Conservation (phyloP, 768 basidiomycete species). For the Leucocoprinus leucothites region DNA sequence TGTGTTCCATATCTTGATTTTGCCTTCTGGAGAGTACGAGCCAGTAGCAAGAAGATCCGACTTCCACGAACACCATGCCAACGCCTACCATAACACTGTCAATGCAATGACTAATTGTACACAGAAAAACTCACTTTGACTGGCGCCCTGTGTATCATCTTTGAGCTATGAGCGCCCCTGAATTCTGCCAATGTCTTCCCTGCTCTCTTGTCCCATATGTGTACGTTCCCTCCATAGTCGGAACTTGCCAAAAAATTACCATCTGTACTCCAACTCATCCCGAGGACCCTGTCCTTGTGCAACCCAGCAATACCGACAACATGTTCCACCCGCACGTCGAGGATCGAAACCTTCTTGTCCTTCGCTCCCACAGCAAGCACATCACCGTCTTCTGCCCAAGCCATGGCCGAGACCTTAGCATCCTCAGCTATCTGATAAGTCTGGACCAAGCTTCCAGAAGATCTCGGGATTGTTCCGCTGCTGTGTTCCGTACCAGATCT, state of each 20-base stretch:
- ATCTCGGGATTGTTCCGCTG: constrained; percentile 12
- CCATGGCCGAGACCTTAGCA: constrained; percentile 15
- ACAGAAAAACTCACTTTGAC: constrained; percentile 39
- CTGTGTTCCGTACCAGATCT: constrained; percentile 25
- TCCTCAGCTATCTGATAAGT: constrained; percentile 22
- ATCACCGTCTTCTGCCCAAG: constrained; percentile 55
- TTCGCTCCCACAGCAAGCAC: constrained; percentile 62
- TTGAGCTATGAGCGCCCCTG: constrained; percentile 58
- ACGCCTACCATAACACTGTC: constrained; percentile 43
- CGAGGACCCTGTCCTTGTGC: constrained; percentile 47
- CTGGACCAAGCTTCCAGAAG: constrained; percentile 4
- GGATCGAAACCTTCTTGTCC: constrained; percentile 62
- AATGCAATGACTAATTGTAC: not conserved
- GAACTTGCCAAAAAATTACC: constrained; percentile 80
- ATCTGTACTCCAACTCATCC: constrained; percentile 72
- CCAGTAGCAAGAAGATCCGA: constrained; percentile 75
- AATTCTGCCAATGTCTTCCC: constrained; percentile 57
- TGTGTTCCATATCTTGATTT: constrained; percentile 50
- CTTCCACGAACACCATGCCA: constrained; percentile 90
- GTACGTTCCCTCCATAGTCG: constrained; percentile 83
- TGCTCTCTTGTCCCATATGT: constrained; percentile 70
- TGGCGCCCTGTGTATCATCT: constrained; percentile 60
- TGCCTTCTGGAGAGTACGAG: constrained; percentile 38
- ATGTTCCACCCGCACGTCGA: constrained; percentile 50
- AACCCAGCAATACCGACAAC: constrained; percentile 47